phyloP scores from a whole-genome alignment of 192 early-diverging fungal genomes.

The Linnemannia exigua region DNA sequence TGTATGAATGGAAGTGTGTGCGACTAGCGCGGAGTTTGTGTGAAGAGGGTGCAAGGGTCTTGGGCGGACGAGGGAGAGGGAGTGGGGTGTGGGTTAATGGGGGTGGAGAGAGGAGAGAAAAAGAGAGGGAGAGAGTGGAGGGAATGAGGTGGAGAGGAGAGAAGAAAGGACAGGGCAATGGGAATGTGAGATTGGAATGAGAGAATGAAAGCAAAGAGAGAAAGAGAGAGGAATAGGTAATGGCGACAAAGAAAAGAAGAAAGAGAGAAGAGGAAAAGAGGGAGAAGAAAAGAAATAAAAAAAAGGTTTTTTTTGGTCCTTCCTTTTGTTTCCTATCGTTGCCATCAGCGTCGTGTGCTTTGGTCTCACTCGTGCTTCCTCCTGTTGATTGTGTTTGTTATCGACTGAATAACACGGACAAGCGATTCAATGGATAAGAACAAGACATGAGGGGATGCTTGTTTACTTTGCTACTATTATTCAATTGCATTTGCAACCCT shows the following conservation, averaged over 20 bases:
- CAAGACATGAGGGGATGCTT: no score
- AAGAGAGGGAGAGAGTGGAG: neutral
- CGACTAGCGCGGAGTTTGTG: neutral
- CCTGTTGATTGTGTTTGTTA: neutral
- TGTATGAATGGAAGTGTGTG: neutral
- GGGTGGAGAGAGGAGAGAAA: neutral
- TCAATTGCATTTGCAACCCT: no score
- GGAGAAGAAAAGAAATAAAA: neutral
- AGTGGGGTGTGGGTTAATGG: no score
- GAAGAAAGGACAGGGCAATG: neutral
- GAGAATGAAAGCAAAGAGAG: neutral
- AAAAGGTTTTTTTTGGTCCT: neutral
- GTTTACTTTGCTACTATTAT: no score
- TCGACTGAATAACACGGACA: neutral
- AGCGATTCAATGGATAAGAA: no score
- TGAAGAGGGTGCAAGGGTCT: neutral
- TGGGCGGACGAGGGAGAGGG: neutral
- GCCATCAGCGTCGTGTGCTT: neutral
- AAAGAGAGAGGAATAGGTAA: neutral
- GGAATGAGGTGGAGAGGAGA: neutral
- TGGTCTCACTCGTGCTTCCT: neutral
- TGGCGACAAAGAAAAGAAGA: slow-evolving; percentile 3
- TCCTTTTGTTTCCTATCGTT: neutral
- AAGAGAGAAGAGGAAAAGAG: neutral
- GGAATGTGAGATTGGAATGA: neutral